Percentiles rank a stretch among this genome's conserved stretches.
phyloP scores from a whole-genome alignment of 257 asterid genomes.

The Scutellaria baicalensis region DNA sequence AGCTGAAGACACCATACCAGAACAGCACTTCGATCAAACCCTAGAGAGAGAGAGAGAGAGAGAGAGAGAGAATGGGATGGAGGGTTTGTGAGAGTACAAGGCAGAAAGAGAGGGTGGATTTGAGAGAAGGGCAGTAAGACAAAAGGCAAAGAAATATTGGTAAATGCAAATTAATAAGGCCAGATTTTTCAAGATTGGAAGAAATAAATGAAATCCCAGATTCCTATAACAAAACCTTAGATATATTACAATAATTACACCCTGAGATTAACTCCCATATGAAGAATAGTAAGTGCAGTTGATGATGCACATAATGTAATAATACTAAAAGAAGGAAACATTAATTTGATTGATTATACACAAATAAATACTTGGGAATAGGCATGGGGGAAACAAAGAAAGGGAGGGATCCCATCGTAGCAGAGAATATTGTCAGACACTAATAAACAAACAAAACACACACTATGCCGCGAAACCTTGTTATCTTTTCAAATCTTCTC shows the following conservation, averaged over 20 bases:
- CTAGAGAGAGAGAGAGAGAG: constrained; percentile 2
- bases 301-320: no score
- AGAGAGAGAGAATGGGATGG: not conserved
- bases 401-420: constrained; percentile 24
- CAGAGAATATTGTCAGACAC: constrained; percentile 42
- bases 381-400: not conserved
- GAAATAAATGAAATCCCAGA: constrained; percentile 10
- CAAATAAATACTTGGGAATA: no score
- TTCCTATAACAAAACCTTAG: constrained; percentile 17
- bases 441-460: not conserved
- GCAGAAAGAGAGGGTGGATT: constrained; percentile 11
- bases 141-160: not conserved
- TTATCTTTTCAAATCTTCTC: no score
- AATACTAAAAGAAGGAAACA: no score
- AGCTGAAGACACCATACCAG: constrained; percentile 1
- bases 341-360: no score
- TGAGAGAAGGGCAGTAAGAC: not conserved
- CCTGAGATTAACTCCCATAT: no score
- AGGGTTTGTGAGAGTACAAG: not conserved
- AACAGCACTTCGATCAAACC: constrained; percentile 8
- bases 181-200: constrained; percentile 3
- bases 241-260: not conserved
- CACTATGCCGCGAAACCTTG: not conserved
- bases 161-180: constrained; percentile 27
- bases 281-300: no score